Evolutionary conservation across 352 stramenopile genomes (phyloP).

Genomic region (Globisporangium uncinulatum): DNA sequence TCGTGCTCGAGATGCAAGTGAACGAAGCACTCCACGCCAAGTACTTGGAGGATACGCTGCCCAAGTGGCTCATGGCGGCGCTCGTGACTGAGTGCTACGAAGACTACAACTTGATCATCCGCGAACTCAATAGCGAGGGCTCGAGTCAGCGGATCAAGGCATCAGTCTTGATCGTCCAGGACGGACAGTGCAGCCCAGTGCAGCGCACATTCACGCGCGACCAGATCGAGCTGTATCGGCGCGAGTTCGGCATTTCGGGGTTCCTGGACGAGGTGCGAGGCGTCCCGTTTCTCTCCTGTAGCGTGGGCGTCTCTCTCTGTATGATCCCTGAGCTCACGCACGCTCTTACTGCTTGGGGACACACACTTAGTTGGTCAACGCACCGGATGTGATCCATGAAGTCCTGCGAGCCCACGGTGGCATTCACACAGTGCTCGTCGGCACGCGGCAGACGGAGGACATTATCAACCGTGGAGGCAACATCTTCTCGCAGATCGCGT

Average conservation of each 20-base stretch:
- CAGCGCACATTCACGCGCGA: slow-evolving; percentile 52
- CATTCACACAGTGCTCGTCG: slow-evolving; percentile 76
- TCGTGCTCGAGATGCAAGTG: slow-evolving; percentile 82
- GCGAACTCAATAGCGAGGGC: slow-evolving; percentile 46
- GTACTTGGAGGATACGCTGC: slow-evolving; percentile 80
- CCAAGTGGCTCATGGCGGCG: slow-evolving; percentile 69
- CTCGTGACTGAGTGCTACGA: slow-evolving; percentile 76
- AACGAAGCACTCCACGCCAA: slow-evolving; percentile 75
- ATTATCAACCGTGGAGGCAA: slow-evolving; percentile 66
- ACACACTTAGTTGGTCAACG: slow-evolving; percentile 51
- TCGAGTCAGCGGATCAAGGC: slow-evolving; percentile 45
- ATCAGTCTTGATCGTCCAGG: slow-evolving; percentile 66
- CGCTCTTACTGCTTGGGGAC: background rate
- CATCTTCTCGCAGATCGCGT: slow-evolving; percentile 55
- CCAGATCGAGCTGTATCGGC: slow-evolving; percentile 43
- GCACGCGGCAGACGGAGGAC: slow-evolving; percentile 64
- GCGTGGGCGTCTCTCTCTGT: background rate
- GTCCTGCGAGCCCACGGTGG: slow-evolving; percentile 59
- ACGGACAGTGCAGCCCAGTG: slow-evolving; percentile 38
- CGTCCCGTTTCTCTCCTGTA: background rate
- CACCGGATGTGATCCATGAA: slow-evolving; percentile 79
- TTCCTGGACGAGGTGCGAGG: slow-evolving; percentile 69
- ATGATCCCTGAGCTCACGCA: slow-evolving; percentile 1
- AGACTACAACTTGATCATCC: slow-evolving; percentile 76
- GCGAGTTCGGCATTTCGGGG: slow-evolving; percentile 60